A percentile compares a stretch with the other conserved stretches of the same genome.
Evolutionary conservation across 2,329 filamentous ascomycete species (phyloP).

Genomic region (Calonectria henricotiae): DNA sequence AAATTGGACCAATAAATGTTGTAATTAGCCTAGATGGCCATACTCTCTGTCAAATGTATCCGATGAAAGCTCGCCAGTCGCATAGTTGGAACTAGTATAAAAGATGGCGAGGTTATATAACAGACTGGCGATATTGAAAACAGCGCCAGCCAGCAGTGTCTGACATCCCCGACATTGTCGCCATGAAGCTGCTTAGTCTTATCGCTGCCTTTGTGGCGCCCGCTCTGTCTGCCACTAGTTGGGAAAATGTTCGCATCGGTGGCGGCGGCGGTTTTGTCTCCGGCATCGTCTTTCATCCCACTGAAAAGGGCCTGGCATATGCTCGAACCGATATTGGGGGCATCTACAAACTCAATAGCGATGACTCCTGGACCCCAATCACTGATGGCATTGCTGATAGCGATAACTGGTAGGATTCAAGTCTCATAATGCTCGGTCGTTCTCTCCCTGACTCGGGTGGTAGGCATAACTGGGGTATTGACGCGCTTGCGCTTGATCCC

Average conservation of each 20-base stretch:
- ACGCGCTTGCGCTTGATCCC: constrained; percentile 72
- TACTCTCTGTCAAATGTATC: not conserved
- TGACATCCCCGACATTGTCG: not conserved
- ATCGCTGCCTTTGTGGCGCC: not conserved
- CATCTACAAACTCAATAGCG: constrained; percentile 69
- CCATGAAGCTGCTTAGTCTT: constrained; percentile 19
- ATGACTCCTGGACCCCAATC: constrained; percentile 62
- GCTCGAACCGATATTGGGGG: constrained; percentile 73
- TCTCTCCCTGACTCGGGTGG: not conserved
- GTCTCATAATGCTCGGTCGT: not conserved
- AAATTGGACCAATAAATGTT: constrained; percentile 3
- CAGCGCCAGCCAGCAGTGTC: not conserved
- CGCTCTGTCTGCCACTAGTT: constrained; percentile 43
- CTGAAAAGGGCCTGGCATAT: constrained; percentile 63
- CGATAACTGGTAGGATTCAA: constrained; percentile 61
- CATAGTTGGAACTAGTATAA: constrained; percentile 7
- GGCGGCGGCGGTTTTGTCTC: constrained; percentile 73
- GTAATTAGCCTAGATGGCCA: constrained; percentile 9
- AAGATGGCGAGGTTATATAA: constrained; percentile 1
- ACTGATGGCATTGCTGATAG: constrained; percentile 65
- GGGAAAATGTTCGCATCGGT: constrained; percentile 69
- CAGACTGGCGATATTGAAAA: not conserved
- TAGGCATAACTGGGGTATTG: constrained; percentile 72
- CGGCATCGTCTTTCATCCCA: constrained; percentile 72
- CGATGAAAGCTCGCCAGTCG: not conserved